Evolutionary conservation across 805 yeast species (phyloP).

Genomic region (Myxozyma melibiosi): DNA sequence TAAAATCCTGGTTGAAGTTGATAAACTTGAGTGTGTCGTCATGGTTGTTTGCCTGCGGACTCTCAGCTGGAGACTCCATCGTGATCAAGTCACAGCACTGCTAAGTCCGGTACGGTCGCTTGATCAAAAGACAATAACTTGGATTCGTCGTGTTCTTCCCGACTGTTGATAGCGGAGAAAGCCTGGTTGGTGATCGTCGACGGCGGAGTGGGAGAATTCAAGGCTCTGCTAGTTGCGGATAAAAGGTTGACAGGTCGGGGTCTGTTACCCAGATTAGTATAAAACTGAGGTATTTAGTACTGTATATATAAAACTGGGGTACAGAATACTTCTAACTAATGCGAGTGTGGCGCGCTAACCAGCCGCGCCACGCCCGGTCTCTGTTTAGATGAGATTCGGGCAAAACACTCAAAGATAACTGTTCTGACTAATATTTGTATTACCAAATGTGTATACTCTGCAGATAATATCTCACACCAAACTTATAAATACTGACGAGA

Average conservation of each 20-base stretch:
- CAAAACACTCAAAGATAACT: no score
- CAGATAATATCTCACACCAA: background rate
- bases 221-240: no score
- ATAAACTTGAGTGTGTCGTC: constrained; percentile 49
- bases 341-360: background rate
- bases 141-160: background rate
- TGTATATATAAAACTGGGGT: background rate
- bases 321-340: background rate
- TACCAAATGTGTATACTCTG: no score
- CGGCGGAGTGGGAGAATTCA: no score
- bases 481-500: background rate
- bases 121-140: no score
- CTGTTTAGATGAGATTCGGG: no score
- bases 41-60: constrained; percentile 6
- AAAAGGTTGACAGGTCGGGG: no score
- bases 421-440: no score
- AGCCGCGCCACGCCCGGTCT: no score
- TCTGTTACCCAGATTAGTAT: background rate
- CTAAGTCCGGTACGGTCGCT: background rate
- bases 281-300: background rate
- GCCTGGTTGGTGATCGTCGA: no score
- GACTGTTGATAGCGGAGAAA: background rate
- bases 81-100: background rate
- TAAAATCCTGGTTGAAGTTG: constrained; percentile 86
- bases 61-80: constrained; percentile 25